These are phyloP conservation scores for Avena eriantha DNA, from an alignment of 176 grass and related monocot species.

Conservation along the genomic window DNA sequence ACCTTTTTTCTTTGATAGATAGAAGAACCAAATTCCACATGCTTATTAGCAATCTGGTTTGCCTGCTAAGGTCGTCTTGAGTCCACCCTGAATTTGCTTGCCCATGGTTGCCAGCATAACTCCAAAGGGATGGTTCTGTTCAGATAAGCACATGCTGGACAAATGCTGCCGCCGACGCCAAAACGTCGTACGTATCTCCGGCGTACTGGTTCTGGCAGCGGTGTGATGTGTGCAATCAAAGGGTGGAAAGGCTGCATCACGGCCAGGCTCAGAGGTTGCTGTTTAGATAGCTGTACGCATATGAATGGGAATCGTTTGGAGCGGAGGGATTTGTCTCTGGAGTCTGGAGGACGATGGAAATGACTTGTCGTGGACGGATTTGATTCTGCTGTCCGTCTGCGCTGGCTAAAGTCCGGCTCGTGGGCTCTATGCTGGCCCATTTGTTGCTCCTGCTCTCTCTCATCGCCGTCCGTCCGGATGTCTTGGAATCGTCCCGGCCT, in stretches of 20 bases:
- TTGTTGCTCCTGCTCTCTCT: conserved; percentile 13
- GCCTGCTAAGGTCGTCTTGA: too few relatives aligned
- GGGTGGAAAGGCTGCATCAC: neutral
- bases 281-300: conserved; percentile 15
- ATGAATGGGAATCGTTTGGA: neutral
- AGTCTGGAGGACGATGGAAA: neutral
- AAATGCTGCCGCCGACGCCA: neutral
- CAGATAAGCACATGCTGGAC: neutral
- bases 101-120: neutral
- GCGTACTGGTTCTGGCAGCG: neutral
- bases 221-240: conserved; percentile 17
- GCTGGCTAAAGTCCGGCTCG: conserved; percentile 24
- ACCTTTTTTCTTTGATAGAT: too few relatives aligned
- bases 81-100: too few relatives aligned
- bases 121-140: neutral
- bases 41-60: too few relatives aligned
- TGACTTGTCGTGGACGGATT: neutral
- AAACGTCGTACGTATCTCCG: neutral
- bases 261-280: neutral
- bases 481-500: neutral
- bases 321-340: neutral
- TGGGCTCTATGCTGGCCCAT: conserved; percentile 38
- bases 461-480: conserved; percentile 11
- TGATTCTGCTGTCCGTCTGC: neutral
- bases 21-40: too few relatives aligned